phyloP scores from a whole-genome alignment of 164 flowering plant species.

The Paratinospora sagittata region DNA sequence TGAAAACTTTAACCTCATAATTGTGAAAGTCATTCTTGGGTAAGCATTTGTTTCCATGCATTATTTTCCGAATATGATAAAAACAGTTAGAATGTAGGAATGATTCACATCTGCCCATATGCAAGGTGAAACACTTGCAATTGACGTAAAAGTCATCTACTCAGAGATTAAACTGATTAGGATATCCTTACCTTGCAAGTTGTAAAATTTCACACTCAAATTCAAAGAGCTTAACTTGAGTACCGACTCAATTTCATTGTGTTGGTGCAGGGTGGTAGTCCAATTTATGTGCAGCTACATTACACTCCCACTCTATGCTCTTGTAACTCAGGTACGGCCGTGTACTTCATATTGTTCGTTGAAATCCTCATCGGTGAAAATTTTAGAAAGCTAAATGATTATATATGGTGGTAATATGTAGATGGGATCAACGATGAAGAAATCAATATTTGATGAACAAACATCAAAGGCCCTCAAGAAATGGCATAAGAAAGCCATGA shows the following conservation, averaged over 20 bases:
- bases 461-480: slow-evolving; percentile 73
- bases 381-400: neutral
- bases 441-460: slow-evolving; percentile 76
- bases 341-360: neutral
- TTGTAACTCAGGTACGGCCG: slow-evolving; percentile 77
- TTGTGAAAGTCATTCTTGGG: slow-evolving; percentile 63
- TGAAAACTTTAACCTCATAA: slow-evolving; percentile 27
- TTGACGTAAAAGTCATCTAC: no score
- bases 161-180: no score
- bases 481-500: slow-evolving; percentile 63
- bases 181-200: no score
- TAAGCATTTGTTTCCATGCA: no score
- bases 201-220: no score
- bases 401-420: slow-evolving; percentile 18
- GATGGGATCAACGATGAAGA: slow-evolving; percentile 97
- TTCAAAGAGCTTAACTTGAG: no score
- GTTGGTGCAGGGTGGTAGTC: slow-evolving; percentile 49
- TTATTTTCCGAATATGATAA: neutral
- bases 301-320: slow-evolving; percentile 93
- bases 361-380: neutral
- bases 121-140: no score
- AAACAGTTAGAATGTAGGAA: no score
- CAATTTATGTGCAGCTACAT: slow-evolving; percentile 85
- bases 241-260: neutral
- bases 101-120: no score